Percentiles rank a stretch among this genome's conserved stretches.
Conservation (phyloP, 2,329 filamentous ascomycete species). For the Parafenestella ontariensis region DNA sequence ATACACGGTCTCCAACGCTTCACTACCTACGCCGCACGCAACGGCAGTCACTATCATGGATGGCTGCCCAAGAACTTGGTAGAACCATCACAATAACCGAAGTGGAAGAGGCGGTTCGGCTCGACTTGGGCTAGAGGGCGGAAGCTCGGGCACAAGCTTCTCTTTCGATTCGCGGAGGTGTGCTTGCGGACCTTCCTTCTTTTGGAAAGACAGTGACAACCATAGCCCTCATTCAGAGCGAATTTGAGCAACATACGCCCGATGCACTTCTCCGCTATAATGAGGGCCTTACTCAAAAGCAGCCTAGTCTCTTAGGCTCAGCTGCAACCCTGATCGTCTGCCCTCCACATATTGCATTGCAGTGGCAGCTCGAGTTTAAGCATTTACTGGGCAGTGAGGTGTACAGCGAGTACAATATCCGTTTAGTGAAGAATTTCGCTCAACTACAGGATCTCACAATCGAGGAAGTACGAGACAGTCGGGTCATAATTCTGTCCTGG, state of each 20-base stretch:
- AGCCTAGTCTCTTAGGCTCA: constrained; percentile 49
- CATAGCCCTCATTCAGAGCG: constrained; percentile 62
- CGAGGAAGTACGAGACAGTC: constrained; percentile 55
- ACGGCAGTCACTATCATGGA: constrained; percentile 64
- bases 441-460: constrained; percentile 55
- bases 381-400: constrained; percentile 55
- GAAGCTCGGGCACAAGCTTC: constrained; percentile 60
- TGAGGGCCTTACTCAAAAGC: neutral
- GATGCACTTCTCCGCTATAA: constrained; percentile 24
- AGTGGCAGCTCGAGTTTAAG: constrained; percentile 65
- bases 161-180: constrained; percentile 61
- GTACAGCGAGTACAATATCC: constrained; percentile 49
- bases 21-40: constrained; percentile 60
- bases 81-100: constrained; percentile 52
- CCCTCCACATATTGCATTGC: constrained; percentile 61
- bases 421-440: constrained; percentile 51
- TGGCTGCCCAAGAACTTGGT: constrained; percentile 61
- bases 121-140: constrained; percentile 62
- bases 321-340: constrained; percentile 68
- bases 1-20: constrained; percentile 41
- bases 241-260: constrained; percentile 38
- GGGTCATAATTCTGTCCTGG: constrained; percentile 65
- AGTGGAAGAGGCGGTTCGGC: constrained; percentile 62
- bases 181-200: constrained; percentile 69
- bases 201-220: constrained; percentile 72